A percentile compares a stretch with the other conserved stretches of the same genome.
These are phyloP conservation scores for Beauveria asiatica DNA, from an alignment of 2,329 filamentous ascomycete species.

Conservation along the genomic window DNA sequence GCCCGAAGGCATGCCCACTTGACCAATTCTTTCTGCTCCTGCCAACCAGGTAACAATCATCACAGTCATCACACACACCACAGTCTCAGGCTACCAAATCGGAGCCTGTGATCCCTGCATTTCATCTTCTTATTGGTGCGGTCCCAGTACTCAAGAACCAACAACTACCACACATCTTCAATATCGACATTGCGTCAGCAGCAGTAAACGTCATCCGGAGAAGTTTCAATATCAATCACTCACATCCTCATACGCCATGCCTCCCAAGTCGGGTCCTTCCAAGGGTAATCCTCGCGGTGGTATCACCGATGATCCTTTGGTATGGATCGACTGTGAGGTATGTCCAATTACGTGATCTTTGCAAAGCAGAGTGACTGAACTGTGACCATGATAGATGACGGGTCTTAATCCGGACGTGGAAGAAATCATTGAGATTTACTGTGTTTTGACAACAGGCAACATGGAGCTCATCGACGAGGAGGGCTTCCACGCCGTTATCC, in stretches of 20 bases:
- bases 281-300: constrained; percentile 9
- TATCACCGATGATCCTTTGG: constrained; percentile 49
- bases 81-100: not conserved
- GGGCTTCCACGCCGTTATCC: constrained; percentile 74
- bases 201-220: not conserved
- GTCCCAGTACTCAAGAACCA: not conserved
- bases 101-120: constrained; percentile 1
- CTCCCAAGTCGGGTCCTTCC: constrained; percentile 15
- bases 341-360: constrained; percentile 9
- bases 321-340: constrained; percentile 73
- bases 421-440: constrained; percentile 84
- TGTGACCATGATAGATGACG: constrained; percentile 63
- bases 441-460: constrained; percentile 76
- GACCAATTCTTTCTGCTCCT: not conserved
- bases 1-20: not conserved
- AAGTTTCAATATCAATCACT: not conserved
- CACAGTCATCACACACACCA: not conserved
- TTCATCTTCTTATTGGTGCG: not conserved
- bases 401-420: constrained; percentile 62
- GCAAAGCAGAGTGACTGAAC: not conserved
- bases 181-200: not conserved
- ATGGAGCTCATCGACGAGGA: constrained; percentile 65
- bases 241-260: not conserved
- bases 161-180: not conserved
- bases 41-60: not conserved